A percentile compares a stretch with the other conserved stretches of the same genome.
These are phyloP conservation scores for Myochromella boudieri DNA, from an alignment of 768 basidiomycete species.

Conservation along the genomic window DNA sequence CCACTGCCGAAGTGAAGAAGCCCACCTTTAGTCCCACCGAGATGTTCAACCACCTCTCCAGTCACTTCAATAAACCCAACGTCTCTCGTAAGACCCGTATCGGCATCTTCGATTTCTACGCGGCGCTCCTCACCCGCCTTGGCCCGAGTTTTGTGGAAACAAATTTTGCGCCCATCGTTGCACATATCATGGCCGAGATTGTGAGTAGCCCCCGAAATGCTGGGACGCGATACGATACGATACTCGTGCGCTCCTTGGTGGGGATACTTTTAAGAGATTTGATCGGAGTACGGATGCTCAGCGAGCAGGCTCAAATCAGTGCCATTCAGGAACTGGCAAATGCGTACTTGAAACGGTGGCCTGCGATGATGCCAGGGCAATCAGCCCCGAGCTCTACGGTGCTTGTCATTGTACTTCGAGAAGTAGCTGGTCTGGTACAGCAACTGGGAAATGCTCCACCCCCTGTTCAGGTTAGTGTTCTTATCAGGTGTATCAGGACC, in stretches of 20 bases:
- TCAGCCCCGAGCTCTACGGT: conserved; percentile 64
- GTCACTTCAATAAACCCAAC: conserved; percentile 75
- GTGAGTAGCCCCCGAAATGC: conserved; percentile 57
- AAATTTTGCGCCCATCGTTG: conserved; percentile 78
- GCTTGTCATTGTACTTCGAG: conserved; percentile 73
- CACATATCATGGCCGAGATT: conserved; percentile 79
- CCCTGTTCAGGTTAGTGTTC: conserved; percentile 67
- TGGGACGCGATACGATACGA: conserved; percentile 66
- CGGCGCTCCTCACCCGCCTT: conserved; percentile 70
- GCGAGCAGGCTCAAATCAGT: conserved; percentile 90
- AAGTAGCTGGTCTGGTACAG: conserved; percentile 82
- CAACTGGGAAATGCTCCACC: conserved; percentile 92
- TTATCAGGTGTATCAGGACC: not conserved
- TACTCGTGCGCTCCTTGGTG: conserved; percentile 72
- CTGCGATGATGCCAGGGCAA: conserved; percentile 88
- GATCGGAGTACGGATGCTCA: conserved; percentile 84
- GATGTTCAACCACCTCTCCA: conserved; percentile 81
- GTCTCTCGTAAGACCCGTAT: conserved; percentile 71
- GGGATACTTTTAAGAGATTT: conserved; percentile 81
- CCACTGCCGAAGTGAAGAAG: conserved; percentile 57
- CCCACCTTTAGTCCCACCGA: conserved; percentile 71
- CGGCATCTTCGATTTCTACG: conserved; percentile 88
- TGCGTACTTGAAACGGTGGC: conserved; percentile 87
- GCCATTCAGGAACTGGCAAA: conserved; percentile 87
- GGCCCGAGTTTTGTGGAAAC: conserved; percentile 78